phyloP scores from a whole-genome alignment of 2,329 filamentous ascomycete genomes.

The Domatiomyces globalis region DNA sequence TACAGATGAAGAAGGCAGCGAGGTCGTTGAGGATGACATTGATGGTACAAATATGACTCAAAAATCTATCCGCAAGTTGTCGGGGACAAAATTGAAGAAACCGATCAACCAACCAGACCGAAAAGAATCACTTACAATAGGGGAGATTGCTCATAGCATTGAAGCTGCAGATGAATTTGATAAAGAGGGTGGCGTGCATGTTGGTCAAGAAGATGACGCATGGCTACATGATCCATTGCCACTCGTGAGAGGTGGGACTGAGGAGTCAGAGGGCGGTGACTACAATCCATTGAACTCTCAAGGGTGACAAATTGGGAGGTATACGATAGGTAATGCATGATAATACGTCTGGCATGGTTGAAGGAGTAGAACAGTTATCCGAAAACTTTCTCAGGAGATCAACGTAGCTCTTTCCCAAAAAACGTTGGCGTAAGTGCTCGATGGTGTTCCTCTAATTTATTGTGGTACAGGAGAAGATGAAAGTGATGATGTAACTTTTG shows the following conservation, averaged over 20 bases:
- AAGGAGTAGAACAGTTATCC: no score
- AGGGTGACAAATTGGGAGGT: neutral
- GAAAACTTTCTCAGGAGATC: neutral
- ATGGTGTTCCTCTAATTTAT: neutral
- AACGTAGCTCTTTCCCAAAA: neutral
- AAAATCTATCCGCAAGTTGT: neutral
- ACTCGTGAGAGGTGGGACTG: conserved; percentile 13
- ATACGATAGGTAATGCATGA: neutral
- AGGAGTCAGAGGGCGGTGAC: conserved; percentile 14
- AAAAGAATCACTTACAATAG: neutral
- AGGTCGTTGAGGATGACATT: conserved; percentile 7
- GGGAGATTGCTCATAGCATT: neutral
- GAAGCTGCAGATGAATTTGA: neutral
- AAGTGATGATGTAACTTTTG: neutral
- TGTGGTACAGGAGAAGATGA: neutral
- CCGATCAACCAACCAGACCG: neutral
- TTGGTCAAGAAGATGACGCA: conserved; percentile 7
- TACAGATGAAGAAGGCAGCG: conserved; percentile 14
- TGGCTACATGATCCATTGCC: conserved; percentile 6
- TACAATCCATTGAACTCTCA: conserved; percentile 2
- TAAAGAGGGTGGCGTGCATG: conserved; percentile 3
- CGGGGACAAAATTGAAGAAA: no score
- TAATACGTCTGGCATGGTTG: no score
- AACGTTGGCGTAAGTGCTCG: neutral
- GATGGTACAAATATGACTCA: neutral